Base-by-base conservation (phyloP, 805 yeast genomes). In the Saccharomycopsis fodiens region DNA sequence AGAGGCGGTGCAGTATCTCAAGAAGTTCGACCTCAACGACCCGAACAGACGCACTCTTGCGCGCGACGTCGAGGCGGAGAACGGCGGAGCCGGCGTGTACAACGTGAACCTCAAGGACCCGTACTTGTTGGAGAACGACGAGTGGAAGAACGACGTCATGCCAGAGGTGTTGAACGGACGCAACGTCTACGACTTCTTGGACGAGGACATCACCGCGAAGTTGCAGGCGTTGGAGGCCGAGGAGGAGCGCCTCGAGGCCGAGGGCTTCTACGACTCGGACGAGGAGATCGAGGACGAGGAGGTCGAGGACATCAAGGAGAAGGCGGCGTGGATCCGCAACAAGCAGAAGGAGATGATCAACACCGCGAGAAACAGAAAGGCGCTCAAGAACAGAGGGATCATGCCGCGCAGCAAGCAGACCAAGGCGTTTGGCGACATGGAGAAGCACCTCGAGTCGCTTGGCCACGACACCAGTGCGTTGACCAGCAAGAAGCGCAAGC, bases 21-120 rank as follows among this genome's bases (percentile, higher is more conserved):
- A 69, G 60, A 84, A 82, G 65, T 88, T 83, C 61, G 93, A 86
- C 65, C 63, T 72, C 19, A 73, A 74, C 55, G 96, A 87, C 66
- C 93, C 95, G 54, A 74, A 83, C 59, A 79, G 95, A 64, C 77
- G 88, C 61, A 72, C 59, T 55, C 74, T 93, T 58, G 88, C 95
- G 34, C 77, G 86, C 59, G 97, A 93, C 61, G 72, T 88, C 52
- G 98, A 93, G 69, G 82, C 75, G 41, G 96, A 84, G 63, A 86
- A 93, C 59, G 98, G 98, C 62, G 98, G 98, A 62, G 97, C 98
- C 37, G 98, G 98, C 73, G 98, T 93, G 30, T 93, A 69, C 73
- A 93, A 88, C 69, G 78, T 93, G 61, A 88, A 93, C 69, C 73
- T 93, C 68, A 86, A 88, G 64, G 97, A 91, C 61, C 84, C 82